phyloP scores from a whole-genome alignment of 208 protist genomes.

The Trypanosoma scelopori region DNA sequence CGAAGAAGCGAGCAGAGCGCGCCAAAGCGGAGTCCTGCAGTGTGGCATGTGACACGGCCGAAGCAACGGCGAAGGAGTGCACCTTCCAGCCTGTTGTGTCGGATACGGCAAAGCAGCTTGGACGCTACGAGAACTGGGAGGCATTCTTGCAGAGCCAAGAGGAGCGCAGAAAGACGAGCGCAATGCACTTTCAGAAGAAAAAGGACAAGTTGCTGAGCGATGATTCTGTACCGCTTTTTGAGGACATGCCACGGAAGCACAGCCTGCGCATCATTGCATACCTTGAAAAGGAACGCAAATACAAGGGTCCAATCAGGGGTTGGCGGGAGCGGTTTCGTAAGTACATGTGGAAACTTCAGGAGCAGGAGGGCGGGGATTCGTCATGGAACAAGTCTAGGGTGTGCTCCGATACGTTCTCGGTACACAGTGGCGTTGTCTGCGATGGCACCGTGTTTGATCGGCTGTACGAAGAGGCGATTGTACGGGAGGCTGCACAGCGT shows the following conservation, averaged over 20 bases:
- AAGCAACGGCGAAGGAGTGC: constrained; percentile 17
- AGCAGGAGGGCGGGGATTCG: background rate
- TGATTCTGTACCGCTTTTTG: constrained; percentile 20
- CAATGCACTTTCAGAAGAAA: constrained; percentile 26
- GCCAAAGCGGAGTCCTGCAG: background rate
- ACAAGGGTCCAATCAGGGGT: constrained; percentile 43
- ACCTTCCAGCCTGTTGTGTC: constrained; percentile 33
- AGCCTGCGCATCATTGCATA: constrained; percentile 30
- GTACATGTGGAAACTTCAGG: constrained; percentile 35
- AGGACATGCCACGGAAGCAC: constrained; percentile 30
- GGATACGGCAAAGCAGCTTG: constrained; percentile 8
- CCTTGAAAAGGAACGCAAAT: constrained; percentile 40
- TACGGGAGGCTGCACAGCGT: constrained; percentile 29
- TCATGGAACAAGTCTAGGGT: background rate
- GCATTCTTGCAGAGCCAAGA: constrained; percentile 29
- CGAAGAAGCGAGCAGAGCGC: constrained; percentile 15
- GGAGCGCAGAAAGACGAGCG: constrained; percentile 12
- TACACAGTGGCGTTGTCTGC: constrained; percentile 12
- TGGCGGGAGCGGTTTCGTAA: constrained; percentile 38
- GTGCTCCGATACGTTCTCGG: background rate
- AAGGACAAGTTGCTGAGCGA: constrained; percentile 27
- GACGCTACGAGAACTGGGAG: constrained; percentile 22
- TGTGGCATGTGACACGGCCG: background rate
- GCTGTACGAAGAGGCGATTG: constrained; percentile 37
- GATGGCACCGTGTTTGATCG: constrained; percentile 34